These are phyloP conservation scores for Ophiobolus disseminans DNA, from an alignment of 2,329 filamentous ascomycete species.

Conservation along the genomic window DNA sequence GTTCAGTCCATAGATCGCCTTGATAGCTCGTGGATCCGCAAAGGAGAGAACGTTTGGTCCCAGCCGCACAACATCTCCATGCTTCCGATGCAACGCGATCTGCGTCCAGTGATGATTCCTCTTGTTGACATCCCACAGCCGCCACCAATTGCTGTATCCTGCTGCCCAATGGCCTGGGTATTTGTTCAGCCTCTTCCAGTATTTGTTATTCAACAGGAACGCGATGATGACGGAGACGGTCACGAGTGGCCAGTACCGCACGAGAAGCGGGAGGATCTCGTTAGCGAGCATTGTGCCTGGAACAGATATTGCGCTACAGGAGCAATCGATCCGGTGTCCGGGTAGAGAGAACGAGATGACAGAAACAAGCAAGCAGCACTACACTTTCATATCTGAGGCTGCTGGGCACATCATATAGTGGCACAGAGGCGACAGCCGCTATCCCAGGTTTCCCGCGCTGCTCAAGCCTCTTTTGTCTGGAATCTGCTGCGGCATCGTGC, in stretches of 20 bases:
- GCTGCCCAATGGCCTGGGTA: constrained; percentile 77
- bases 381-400: constrained; percentile 10
- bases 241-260: constrained; percentile 53
- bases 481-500: constrained; percentile 11
- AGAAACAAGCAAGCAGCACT: constrained; percentile 1
- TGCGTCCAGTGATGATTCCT: constrained; percentile 72
- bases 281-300: constrained; percentile 44
- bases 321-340: constrained; percentile 14
- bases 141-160: constrained; percentile 75
- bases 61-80: constrained; percentile 76
- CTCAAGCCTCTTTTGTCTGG: constrained; percentile 4
- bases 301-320: constrained; percentile 1
- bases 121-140: constrained; percentile 71
- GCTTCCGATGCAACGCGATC: constrained; percentile 70
- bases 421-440: background rate
- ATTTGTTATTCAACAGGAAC: constrained; percentile 55
- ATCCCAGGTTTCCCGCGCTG: background rate
- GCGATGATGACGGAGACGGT: constrained; percentile 40
- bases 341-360: constrained; percentile 5
- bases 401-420: constrained; percentile 12
- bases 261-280: constrained; percentile 43
- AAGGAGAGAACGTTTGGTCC: constrained; percentile 79
- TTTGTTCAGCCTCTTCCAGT: constrained; percentile 66
- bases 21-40: constrained; percentile 74
- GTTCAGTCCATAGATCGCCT: constrained; percentile 80